Conservation (phyloP, 495 filamentous ascomycete genomes). For the Aspergillus nidulans region DNA sequence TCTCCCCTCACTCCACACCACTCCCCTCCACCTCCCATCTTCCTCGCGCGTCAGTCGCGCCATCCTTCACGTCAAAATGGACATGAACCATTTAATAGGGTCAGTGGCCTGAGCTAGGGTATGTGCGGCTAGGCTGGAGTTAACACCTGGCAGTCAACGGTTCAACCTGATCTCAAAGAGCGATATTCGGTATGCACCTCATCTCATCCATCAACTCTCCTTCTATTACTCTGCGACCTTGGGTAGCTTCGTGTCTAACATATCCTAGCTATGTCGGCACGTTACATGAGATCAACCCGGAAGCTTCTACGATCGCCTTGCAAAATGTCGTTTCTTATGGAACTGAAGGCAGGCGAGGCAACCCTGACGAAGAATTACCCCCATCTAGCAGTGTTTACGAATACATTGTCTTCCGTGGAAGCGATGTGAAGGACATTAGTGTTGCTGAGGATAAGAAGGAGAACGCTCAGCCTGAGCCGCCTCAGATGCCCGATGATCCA, state of each 20-base stretch:
- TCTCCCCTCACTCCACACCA: constrained; percentile 12
- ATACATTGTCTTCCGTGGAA: constrained; percentile 98
- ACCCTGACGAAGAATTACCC: constrained; percentile 73
- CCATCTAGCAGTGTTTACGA: constrained; percentile 86
- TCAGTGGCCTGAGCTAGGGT: constrained; percentile 39
- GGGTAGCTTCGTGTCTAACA: constrained; percentile 22
- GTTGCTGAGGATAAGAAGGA: constrained; percentile 82
- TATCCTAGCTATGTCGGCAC: constrained; percentile 80
- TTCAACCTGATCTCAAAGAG: constrained; percentile 85
- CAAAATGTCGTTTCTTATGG: constrained; percentile 92
- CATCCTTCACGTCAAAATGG: constrained; percentile 39
- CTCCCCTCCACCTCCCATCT: constrained; percentile 15
- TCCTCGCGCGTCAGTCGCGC: constrained; percentile 31
- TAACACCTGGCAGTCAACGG: constrained; percentile 48
- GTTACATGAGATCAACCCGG: constrained; percentile 96
- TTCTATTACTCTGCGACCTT: neutral
- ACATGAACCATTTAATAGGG: constrained; percentile 53
- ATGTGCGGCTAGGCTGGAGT: constrained; percentile 40
- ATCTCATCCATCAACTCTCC: neutral
- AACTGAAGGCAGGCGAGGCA: constrained; percentile 80
- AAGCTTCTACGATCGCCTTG: constrained; percentile 90
- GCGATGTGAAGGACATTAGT: constrained; percentile 95
- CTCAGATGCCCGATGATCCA: constrained; percentile 86
- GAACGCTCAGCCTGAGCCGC: constrained; percentile 57
- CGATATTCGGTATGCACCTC: constrained; percentile 74